Evolutionary conservation across 805 yeast species (phyloP), one percentile per base, ranked within the genome.

Genomic region (Brettanomyces nanus): DNA sequence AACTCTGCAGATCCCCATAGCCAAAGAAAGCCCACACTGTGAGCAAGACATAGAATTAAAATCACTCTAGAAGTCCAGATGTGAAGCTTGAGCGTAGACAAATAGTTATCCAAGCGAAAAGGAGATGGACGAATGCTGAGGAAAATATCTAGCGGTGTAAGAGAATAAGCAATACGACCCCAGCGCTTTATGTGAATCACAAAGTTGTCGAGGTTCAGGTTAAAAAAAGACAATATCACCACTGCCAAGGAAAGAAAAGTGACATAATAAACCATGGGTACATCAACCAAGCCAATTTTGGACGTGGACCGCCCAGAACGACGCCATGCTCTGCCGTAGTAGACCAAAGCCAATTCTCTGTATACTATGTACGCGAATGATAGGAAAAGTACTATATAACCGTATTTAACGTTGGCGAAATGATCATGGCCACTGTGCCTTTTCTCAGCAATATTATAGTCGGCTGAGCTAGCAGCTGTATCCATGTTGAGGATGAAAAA

Each of bases 61-160:
- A 80, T 68, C 2, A 77, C 28, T 41, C 90, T 61, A 4, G 87
- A 77, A 1, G 80, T 45, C 89, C 90, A 81, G 48, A 80, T 80
- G 52, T 83, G 94, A 6, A 82, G 47, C 15, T 64, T 64, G 10
- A 83, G 49, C 11, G 73, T 58, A 37, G 72, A 74, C 41, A 79
- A 53, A 48, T 83, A 83, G 37, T 56, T 70, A 49, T 51, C 71
- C 38, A 60, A 51, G 4, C 65, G 66, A 38, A 69, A 51, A 28
- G 70, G 69, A n/a, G 68, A 59, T 2, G 86, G 85, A 39, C 80
- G 63, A 11, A 80, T 47, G 2, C 73, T 74, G 14, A 81, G 49
- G 28, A 73, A 64, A 3, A 80, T 58, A 45, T 75, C 74, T 25
- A 82, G 55, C 0, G 86, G 80, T 2, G 77, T 54, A 33, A 83